Percentiles rank a stretch among this genome's conserved stretches.
These are phyloP conservation scores for Centella asiatica DNA, from an alignment of 129 eudicot species.

Conservation along the genomic window DNA sequence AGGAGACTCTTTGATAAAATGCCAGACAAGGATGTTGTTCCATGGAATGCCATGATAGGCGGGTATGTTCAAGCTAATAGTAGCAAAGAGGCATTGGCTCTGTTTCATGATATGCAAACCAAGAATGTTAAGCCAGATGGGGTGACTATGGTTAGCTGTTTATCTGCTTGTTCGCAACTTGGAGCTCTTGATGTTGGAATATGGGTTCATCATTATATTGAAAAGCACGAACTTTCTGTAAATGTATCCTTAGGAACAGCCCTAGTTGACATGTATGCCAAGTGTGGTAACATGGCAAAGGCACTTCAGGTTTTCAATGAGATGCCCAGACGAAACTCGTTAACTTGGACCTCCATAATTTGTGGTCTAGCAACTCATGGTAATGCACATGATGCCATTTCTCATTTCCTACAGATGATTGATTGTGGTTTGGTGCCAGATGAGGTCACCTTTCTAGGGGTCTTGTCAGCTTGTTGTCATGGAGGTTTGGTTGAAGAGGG, in stretches of 20 bases:
- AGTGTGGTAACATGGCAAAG: constrained; percentile 8
- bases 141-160: constrained; percentile 13
- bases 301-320: constrained; percentile 9
- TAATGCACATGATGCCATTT: constrained; percentile 6
- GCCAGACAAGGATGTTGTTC: constrained; percentile 11
- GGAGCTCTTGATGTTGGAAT: constrained; percentile 13
- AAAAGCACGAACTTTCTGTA: constrained; percentile 2
- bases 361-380: constrained; percentile 11
- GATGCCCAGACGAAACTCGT: constrained; percentile 6
- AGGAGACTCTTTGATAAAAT: constrained; percentile 9
- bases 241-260: constrained; percentile 11
- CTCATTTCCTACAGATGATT: constrained; percentile 8
- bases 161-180: constrained; percentile 13
- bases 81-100: constrained; percentile 5
- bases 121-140: constrained; percentile 9
- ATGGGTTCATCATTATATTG: constrained; percentile 11
- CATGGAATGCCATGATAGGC: constrained; percentile 11
- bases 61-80: constrained; percentile 10
- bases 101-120: constrained; percentile 10
- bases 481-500: constrained; percentile 17
- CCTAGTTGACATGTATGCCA: constrained; percentile 10
- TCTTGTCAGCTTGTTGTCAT: constrained; percentile 14
- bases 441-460: constrained; percentile 7
- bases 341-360: constrained; percentile 10
- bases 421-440: constrained; percentile 11